Percentiles rank a stretch among this genome's conserved stretches.
These are phyloP conservation scores for Coemansia biformis DNA, from an alignment of 192 early-diverging fungal species.

Conservation along the genomic window DNA sequence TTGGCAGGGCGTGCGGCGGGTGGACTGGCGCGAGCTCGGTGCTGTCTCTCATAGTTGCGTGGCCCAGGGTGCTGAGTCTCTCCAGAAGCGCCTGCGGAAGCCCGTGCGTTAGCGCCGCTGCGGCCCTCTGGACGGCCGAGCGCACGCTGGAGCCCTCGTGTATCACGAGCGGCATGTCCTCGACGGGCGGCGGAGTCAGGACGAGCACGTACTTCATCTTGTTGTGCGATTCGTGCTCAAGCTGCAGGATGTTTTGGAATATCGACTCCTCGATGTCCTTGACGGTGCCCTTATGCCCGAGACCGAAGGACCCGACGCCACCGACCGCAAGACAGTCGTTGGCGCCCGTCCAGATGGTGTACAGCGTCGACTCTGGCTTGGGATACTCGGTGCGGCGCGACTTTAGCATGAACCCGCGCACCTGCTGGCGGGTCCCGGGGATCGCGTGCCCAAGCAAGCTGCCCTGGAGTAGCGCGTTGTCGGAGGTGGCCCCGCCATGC, in stretches of 20 bases:
- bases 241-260: slow-evolving; percentile 38
- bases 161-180: slow-evolving; percentile 43
- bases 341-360: slow-evolving; percentile 47
- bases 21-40: slow-evolving; percentile 2
- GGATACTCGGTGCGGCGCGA: slow-evolving; percentile 34
- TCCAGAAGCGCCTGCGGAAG: slow-evolving; percentile 25
- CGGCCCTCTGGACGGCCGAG: slow-evolving; percentile 10
- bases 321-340: slow-evolving; percentile 37
- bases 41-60: slow-evolving; percentile 23
- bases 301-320: slow-evolving; percentile 11
- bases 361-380: slow-evolving; percentile 30
- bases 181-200: slow-evolving; percentile 41
- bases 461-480: slow-evolving; percentile 29
- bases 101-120: slow-evolving; percentile 10
- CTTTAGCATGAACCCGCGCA: slow-evolving; percentile 46
- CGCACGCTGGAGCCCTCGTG: slow-evolving; percentile 14
- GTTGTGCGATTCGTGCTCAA: slow-evolving; percentile 50
- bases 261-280: slow-evolving; percentile 30
- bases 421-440: slow-evolving; percentile 39
- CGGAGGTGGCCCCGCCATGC: slow-evolving; percentile 38
- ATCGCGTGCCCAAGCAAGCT: slow-evolving; percentile 34
- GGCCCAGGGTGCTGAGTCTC: slow-evolving; percentile 18
- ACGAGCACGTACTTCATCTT: slow-evolving; percentile 26
- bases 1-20: slow-evolving; percentile 23
- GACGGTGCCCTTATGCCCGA: slow-evolving; percentile 7